phyloP scores from a whole-genome alignment of 1,139 yeast species.

The Diutina pseudorugosa region DNA sequence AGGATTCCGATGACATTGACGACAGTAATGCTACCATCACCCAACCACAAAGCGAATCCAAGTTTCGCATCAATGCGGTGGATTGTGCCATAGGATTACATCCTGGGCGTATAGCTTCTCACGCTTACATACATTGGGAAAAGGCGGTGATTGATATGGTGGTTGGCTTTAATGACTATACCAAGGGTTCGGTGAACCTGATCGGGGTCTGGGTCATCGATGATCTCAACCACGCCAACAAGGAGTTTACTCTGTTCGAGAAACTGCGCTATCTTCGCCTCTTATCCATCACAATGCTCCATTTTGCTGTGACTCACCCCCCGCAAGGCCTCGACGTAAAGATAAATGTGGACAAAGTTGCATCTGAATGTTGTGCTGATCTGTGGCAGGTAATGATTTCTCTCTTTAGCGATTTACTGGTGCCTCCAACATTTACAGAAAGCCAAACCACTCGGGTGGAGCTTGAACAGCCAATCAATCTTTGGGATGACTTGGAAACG shows the following conservation, averaged over 20 bases:
- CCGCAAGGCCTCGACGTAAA: background rate
- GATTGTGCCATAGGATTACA: slow-evolving; percentile 1
- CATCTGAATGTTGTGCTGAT: background rate
- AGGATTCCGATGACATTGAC: background rate
- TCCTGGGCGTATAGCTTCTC: background rate
- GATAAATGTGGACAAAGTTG: slow-evolving; percentile 1
- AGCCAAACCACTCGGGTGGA: background rate
- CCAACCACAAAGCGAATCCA: background rate
- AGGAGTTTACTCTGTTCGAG: background rate
- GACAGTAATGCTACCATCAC: background rate
- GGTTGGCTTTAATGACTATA: background rate
- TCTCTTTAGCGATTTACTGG: background rate
- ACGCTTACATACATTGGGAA: background rate
- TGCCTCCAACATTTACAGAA: background rate
- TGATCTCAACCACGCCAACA: background rate
- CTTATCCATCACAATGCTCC: background rate
- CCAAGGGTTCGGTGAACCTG: background rate
- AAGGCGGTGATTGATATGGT: background rate
- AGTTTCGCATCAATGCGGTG: background rate
- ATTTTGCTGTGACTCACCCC: background rate
- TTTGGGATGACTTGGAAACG: background rate
- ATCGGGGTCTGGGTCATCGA: background rate
- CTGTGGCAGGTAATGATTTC: background rate
- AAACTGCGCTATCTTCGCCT: background rate
- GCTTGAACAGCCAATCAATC: slow-evolving; percentile 1